These are phyloP conservation scores for Chaetomium sp. DNA, from an alignment of 2,329 filamentous ascomycete genomes.

Conservation along the genomic window DNA sequence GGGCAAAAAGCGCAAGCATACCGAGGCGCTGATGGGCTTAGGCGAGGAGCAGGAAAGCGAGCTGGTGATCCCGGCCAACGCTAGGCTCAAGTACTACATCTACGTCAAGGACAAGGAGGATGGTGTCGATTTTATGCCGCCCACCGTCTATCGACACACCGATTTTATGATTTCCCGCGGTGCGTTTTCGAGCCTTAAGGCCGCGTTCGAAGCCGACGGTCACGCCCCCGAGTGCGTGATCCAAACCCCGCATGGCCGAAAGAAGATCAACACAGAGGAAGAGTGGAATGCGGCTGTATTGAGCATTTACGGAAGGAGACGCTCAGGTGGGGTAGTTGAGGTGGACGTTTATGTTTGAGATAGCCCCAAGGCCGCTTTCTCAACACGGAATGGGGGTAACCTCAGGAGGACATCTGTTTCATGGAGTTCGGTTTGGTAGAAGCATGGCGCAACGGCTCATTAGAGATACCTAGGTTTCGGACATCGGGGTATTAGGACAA, in stretches of 20 bases:
- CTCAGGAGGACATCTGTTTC: neutral
- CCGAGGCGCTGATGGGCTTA: slow-evolving; percentile 1
- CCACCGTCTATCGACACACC: slow-evolving; percentile 14
- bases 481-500: neutral
- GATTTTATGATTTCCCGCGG: slow-evolving; percentile 9
- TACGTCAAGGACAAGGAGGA: slow-evolving; percentile 17
- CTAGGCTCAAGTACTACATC: slow-evolving; percentile 18
- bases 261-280: slow-evolving; percentile 7
- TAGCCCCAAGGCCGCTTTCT: too few relatives aligned
- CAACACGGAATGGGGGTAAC: too few relatives aligned
- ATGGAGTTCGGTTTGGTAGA: neutral
- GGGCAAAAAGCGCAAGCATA: slow-evolving; percentile 15
- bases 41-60: neutral
- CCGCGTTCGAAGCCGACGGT: slow-evolving; percentile 13
- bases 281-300: slow-evolving; percentile 21
- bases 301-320: slow-evolving; percentile 16
- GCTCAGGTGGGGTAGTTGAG: slow-evolving; percentile 14
- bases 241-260: slow-evolving; percentile 9
- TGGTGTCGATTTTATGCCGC: slow-evolving; percentile 10
- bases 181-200: slow-evolving; percentile 16
- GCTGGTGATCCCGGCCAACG: slow-evolving; percentile 20
- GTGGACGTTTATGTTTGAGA: slow-evolving; percentile 18
- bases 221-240: slow-evolving; percentile 16
- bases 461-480: neutral
- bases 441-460: too few relatives aligned